Percentiles rank a stretch among this genome's conserved stretches.
Evolutionary conservation across 257 asterid species (phyloP).

Genomic region (Mitragyna speciosa): DNA sequence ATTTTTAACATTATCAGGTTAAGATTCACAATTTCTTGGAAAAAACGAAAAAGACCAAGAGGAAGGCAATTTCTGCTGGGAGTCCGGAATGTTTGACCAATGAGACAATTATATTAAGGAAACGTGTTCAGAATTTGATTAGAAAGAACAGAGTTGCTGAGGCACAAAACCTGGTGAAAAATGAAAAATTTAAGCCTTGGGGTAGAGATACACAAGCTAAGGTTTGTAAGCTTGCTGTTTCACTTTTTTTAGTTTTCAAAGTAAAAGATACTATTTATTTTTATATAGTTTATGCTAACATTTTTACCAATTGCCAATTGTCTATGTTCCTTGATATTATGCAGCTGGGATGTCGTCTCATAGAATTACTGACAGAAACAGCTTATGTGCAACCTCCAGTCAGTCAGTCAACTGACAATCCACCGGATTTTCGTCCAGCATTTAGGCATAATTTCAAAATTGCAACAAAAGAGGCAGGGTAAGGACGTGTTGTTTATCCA

Average conservation of each 20-base stretch:
- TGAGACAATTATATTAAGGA: constrained; percentile 55
- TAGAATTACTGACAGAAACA: constrained; percentile 74
- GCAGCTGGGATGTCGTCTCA: constrained; percentile 96
- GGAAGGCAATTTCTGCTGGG: constrained; percentile 39
- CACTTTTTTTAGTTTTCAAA: constrained; percentile 2
- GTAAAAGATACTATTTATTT: neutral
- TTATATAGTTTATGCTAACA: neutral
- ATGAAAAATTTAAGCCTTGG: constrained; percentile 75
- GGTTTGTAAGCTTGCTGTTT: constrained; percentile 41
- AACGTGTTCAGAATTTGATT: constrained; percentile 71
- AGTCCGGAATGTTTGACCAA: constrained; percentile 43
- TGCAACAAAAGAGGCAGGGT: constrained; percentile 67
- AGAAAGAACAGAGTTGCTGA: constrained; percentile 60
- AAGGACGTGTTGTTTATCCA: constrained; percentile 23
- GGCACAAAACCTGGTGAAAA: constrained; percentile 75
- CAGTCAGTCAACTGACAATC: constrained; percentile 69
- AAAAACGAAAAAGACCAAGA: constrained; percentile 50
- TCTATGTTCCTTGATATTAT: constrained; percentile 26
- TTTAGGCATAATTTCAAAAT: constrained; percentile 80
- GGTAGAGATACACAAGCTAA: constrained; percentile 79
- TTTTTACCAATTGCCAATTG: constrained; percentile 10
- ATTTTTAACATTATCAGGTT: constrained; percentile 44
- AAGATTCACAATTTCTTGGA: constrained; percentile 83
- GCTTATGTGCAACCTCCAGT: constrained; percentile 87
- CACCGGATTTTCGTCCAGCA: constrained; percentile 96